Conservation (phyloP, 2,329 filamentous ascomycete genomes). For the Byssochlamys sp. region DNA sequence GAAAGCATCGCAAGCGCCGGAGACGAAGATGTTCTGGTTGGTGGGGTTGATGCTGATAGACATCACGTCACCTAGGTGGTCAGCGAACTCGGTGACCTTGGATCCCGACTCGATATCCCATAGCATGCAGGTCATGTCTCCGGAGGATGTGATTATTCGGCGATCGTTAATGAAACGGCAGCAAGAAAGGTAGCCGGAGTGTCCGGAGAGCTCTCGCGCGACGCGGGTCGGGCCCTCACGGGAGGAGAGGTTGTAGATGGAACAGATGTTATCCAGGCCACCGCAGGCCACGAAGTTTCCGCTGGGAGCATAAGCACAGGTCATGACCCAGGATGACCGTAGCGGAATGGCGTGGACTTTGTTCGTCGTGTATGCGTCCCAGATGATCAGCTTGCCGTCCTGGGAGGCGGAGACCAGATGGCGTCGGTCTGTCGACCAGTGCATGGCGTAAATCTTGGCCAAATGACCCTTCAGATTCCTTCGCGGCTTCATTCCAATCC, state of each 20-base stretch:
- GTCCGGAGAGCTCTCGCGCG: conserved; percentile 86
- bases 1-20: conserved; percentile 96
- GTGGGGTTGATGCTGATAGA: conserved; percentile 99
- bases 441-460: conserved; percentile 99
- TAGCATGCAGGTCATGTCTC: conserved; percentile 99
- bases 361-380: conserved; percentile 99
- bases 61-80: conserved; percentile 98
- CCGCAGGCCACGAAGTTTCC: conserved; percentile 98
- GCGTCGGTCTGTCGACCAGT: conserved; percentile 97
- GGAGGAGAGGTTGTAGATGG: conserved; percentile 96
- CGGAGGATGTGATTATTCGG: conserved; percentile 92
- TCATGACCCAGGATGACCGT: conserved; percentile 99
- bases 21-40: conserved; percentile 98
- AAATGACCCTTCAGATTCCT: conserved; percentile 94
- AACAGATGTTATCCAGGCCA: conserved; percentile 98
- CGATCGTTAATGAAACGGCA: conserved; percentile 98
- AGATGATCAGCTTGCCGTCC: conserved; percentile 98
- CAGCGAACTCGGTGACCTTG: conserved; percentile 94
- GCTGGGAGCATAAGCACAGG: conserved; percentile 94
- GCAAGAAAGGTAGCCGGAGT: conserved; percentile 95
- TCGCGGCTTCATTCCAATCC: conserved; percentile 95
- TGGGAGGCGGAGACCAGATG: conserved; percentile 96
- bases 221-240: conserved; percentile 95
- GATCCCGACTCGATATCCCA: conserved; percentile 98
- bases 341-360: conserved; percentile 98